Evolutionary conservation across 2,329 filamentous ascomycete genomes (phyloP).

Genomic region (Fusarium kyushuense): DNA sequence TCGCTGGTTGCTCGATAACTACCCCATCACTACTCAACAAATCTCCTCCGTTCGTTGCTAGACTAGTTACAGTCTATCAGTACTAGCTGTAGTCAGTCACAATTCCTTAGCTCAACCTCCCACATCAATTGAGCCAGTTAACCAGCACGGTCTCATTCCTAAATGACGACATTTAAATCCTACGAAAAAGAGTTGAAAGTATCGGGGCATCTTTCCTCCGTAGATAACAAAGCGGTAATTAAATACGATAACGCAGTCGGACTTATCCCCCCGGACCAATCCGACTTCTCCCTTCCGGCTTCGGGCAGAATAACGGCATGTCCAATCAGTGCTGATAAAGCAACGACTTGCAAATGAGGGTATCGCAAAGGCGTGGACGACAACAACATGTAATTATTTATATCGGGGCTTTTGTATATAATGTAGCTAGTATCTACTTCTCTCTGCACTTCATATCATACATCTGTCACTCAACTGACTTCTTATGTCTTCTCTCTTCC

Average conservation of each 20-base stretch:
- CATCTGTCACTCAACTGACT: not conserved
- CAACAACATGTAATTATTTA: not conserved
- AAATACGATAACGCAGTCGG: not conserved
- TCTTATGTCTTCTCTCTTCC: not conserved
- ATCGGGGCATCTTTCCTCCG: slow-evolving; percentile 2
- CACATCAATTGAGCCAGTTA: not conserved
- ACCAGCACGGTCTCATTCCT: not conserved
- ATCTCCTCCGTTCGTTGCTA: not conserved
- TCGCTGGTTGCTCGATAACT: not conserved
- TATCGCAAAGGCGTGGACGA: not conserved
- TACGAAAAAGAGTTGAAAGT: not conserved
- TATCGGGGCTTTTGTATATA: slow-evolving; percentile 8
- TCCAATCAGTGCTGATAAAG: slow-evolving; percentile 13
- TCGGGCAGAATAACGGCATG: not conserved
- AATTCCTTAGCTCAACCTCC: too few species aligned
- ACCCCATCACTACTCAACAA: not conserved
- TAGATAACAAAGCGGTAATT: not conserved
- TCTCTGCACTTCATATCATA: not conserved
- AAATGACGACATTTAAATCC: not conserved
- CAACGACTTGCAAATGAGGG: not conserved
- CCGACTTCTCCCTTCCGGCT: not conserved
- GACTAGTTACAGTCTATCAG: not conserved
- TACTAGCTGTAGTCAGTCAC: not conserved
- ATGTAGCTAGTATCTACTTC: not conserved
- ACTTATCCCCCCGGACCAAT: not conserved